Evolutionary conservation across 176 grass and related monocot genomes (phyloP), one percentile per base, ranked within the genome.

Genomic region (Melocanna baccifera): DNA sequence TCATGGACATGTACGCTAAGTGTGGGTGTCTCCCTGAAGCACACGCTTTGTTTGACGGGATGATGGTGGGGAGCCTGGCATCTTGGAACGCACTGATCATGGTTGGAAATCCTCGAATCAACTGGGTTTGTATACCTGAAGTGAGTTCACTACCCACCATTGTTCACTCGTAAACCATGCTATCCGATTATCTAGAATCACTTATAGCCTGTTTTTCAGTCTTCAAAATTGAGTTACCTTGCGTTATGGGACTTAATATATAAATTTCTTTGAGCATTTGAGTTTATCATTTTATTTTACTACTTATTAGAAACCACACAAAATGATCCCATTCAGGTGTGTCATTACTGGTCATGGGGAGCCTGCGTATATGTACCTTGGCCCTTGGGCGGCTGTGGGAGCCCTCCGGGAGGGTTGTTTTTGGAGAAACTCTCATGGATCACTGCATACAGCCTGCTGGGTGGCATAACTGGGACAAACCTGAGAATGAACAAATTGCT

Each of bases 1-100:
- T 91, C 18, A 83, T 94, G 62, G 83, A 91, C 83, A 94, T 94
- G 92, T 91, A 89, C 32, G 69, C 88, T 7, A 91, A 91, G 65
- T 91, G 89, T 0, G 92, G 92, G 6, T 84, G 64, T 83, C 83
- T 91, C 50, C 9, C 48, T 50, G 77, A 84, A 34, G 89, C 89
- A 10, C 80, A 57, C 2, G 22, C 41, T 19, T 78, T 91, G 83
- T 94, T 94, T 85, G 86, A 91, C 2, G 71, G 69, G 14, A 91
- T 83, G 67, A 13, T 0, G 11, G 63, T 46, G 12, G 89, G 73
- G 88, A 91, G 79, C 51, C 20, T 81, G 67, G 73, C 81, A 53
- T 89, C 92, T 30, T 94, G 89, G 88, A 94, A 89, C 30, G 76
- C 83, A 0, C 51, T 91, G 53, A 91, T 94, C 87, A 92, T 40